Conservation (phyloP, 2,329 filamentous ascomycete species). For the Keithomyces neogunnii region DNA sequence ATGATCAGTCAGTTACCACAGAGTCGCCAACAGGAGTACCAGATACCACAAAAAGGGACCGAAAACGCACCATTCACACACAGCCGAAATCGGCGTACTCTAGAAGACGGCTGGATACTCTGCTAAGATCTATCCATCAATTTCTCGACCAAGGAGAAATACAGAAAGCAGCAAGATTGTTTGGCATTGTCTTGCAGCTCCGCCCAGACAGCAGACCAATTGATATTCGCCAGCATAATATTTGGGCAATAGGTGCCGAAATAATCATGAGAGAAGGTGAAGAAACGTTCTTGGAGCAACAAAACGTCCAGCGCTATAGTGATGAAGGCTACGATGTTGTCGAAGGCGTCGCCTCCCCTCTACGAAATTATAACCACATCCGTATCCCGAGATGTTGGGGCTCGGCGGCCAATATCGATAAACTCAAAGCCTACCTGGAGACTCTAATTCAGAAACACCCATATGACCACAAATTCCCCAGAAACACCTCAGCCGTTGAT, state of each 20-base stretch:
- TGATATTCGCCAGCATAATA: constrained; percentile 59
- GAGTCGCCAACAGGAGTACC: not conserved
- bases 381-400: constrained; percentile 27
- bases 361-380: not conserved
- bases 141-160: constrained; percentile 66
- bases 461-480: constrained; percentile 52
- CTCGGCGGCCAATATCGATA: constrained; percentile 34
- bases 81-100: constrained; percentile 12
- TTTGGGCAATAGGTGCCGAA: constrained; percentile 82
- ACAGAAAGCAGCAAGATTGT: constrained; percentile 62
- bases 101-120: constrained; percentile 49
- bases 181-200: constrained; percentile 62
- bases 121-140: constrained; percentile 63
- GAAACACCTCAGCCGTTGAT: constrained; percentile 55
- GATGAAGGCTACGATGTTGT: not conserved
- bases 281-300: constrained; percentile 11
- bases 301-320: not conserved
- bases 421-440: constrained; percentile 59
- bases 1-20: no score
- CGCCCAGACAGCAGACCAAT: constrained; percentile 32
- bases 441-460: constrained; percentile 70
- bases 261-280: constrained; percentile 60
- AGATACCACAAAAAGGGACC: not conserved
- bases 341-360: not conserved
- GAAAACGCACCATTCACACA: not conserved